Conservation (phyloP, 306 rosid genomes). For the Rosa chinensis region DNA sequence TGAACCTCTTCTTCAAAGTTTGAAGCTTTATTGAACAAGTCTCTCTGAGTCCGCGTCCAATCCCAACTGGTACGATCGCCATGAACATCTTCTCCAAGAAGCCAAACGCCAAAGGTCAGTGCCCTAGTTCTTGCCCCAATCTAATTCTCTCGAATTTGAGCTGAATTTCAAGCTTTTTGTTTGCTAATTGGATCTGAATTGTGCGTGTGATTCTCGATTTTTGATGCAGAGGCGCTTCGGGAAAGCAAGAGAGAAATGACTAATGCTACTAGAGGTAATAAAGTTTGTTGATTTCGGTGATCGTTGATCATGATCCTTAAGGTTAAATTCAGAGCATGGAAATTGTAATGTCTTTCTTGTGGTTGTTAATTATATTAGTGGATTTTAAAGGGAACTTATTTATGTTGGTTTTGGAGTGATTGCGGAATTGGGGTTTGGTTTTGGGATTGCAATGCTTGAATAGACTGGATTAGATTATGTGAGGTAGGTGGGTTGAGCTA, state of each 20-base stretch:
- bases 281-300: not conserved
- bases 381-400: not conserved
- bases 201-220: conserved; percentile 2
- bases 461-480: not conserved
- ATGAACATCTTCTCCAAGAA: conserved; percentile 93
- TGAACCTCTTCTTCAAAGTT: not conserved
- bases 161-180: not conserved
- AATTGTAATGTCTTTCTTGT: not conserved
- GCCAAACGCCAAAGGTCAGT: conserved; percentile 89
- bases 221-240: conserved; percentile 82
- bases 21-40: conserved; percentile 9
- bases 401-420: not conserved
- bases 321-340: not conserved
- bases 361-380: not conserved
- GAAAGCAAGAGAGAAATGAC: conserved; percentile 94
- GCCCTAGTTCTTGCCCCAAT: conserved; percentile 12
- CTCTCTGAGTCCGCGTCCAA: conserved; percentile 7
- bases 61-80: conserved; percentile 9
- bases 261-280: conserved; percentile 76
- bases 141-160: not conserved
- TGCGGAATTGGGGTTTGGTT: not conserved
- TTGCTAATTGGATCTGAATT: conserved; percentile 20
- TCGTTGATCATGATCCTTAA: not conserved
- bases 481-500: not conserved
- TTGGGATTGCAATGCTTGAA: not conserved